Conservation (phyloP, 176 grass and related monocot species). For the Avena sativa region DNA sequence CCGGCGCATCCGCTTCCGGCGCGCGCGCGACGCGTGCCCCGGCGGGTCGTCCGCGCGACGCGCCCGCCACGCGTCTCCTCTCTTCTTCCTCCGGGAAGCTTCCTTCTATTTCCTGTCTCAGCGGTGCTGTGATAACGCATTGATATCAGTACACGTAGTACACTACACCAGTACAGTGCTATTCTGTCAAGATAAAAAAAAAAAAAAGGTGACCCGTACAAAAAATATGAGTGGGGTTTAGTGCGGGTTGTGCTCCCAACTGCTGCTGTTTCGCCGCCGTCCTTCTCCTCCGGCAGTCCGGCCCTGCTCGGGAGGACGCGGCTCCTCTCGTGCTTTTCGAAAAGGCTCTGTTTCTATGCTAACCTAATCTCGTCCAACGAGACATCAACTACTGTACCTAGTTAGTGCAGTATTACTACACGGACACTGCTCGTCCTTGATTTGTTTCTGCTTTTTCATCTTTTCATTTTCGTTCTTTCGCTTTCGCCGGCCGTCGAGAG, state of each 20-base stretch:
- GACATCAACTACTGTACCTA: too few relatives aligned
- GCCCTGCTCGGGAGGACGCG: background rate
- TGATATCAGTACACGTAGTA: background rate
- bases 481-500: too few relatives aligned
- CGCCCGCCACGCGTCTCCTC: background rate
- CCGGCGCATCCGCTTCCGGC: background rate
- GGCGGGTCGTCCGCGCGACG: background rate
- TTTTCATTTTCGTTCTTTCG: too few relatives aligned
- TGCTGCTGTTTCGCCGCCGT: background rate
- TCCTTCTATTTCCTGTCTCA: background rate
- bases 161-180: too few relatives aligned
- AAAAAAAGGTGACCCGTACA: background rate
- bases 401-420: background rate
- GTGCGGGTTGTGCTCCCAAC: too few relatives aligned
- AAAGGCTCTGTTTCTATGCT: background rate
- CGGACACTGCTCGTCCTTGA: background rate
- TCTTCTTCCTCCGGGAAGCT: background rate
- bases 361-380: background rate
- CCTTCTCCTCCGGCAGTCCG: background rate
- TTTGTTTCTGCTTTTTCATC: background rate
- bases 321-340: background rate
- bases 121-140: background rate
- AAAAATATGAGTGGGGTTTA: too few relatives aligned
- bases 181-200: background rate
- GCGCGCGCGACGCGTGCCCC: conserved; percentile 25